phyloP scores from a whole-genome alignment of 768 basidiomycete species.

The Tylopilus felleus region DNA sequence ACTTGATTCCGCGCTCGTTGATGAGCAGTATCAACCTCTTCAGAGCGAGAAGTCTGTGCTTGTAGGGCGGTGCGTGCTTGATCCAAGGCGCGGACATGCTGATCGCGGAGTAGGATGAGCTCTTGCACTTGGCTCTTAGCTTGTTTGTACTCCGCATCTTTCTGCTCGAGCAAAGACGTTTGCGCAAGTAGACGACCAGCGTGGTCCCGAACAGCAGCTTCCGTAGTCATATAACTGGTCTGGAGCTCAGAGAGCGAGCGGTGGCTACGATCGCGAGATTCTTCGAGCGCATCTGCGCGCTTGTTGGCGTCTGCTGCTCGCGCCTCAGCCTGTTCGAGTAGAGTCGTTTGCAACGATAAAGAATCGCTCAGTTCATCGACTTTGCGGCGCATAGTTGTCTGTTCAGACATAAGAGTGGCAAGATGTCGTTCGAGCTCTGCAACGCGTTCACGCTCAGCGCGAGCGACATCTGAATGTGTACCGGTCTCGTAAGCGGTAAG shows the following conservation, averaged over 20 bases:
- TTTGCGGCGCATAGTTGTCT: constrained; percentile 64
- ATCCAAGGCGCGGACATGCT: constrained; percentile 84
- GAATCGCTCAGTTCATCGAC: constrained; percentile 70
- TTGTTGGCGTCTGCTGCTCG: constrained; percentile 70
- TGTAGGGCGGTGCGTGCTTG: constrained; percentile 77
- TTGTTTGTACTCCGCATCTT: constrained; percentile 71
- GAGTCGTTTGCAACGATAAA: constrained; percentile 69
- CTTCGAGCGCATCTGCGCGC: constrained; percentile 74
- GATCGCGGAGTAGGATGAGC: constrained; percentile 64
- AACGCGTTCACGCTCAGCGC: constrained; percentile 76
- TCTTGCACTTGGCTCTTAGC: constrained; percentile 69
- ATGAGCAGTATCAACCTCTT: constrained; percentile 75
- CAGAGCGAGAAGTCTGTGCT: constrained; percentile 70
- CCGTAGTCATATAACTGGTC: constrained; percentile 54
- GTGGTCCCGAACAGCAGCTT: constrained; percentile 70
- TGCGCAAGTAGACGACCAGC: constrained; percentile 70
- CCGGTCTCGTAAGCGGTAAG: constrained; percentile 79
- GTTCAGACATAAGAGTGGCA: constrained; percentile 56
- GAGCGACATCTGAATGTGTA: constrained; percentile 58
- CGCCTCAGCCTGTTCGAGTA: constrained; percentile 77
- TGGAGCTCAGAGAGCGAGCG: constrained; percentile 72
- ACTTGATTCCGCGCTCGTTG: constrained; percentile 69
- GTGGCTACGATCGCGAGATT: constrained; percentile 56
- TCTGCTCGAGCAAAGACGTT: constrained; percentile 70
- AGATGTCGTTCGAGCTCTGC: constrained; percentile 72